Evolutionary conservation across 1,284 basidiomycete species (phyloP).

Genomic region (Moniliophthora roreri): DNA sequence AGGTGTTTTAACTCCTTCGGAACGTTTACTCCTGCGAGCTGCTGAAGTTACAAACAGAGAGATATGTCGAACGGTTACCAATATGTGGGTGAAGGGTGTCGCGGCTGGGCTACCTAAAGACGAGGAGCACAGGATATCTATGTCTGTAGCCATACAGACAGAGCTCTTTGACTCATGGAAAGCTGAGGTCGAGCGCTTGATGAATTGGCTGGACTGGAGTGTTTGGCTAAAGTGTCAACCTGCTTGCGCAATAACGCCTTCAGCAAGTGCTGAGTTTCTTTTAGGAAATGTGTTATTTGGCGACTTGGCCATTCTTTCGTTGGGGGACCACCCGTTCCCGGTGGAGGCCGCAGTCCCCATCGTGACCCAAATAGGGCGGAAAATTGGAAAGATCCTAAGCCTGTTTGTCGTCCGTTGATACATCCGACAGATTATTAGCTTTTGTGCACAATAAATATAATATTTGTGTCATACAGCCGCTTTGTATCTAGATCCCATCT

Average conservation of each 20-base stretch:
- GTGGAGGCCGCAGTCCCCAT: background rate
- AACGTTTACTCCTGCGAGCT: conserved; percentile 32
- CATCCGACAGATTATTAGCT: no score
- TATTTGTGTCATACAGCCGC: no score
- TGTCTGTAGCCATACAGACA: background rate
- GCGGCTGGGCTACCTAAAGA: conserved; percentile 32
- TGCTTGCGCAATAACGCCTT: conserved; percentile 10
- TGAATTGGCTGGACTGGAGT: conserved; percentile 16
- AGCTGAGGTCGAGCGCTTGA: conserved; percentile 3
- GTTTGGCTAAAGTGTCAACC: conserved; percentile 15
- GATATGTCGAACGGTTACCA: conserved; percentile 44
- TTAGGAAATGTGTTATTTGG: conserved; percentile 15
- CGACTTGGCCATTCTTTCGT: conserved; percentile 12
- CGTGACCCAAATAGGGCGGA: background rate
- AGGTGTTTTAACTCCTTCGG: conserved; percentile 31
- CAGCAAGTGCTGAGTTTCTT: no score
- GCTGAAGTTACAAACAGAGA: conserved; percentile 36
- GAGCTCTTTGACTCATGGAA: conserved; percentile 7
- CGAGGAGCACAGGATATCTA: no score
- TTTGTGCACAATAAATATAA: no score
- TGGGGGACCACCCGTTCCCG: no score
- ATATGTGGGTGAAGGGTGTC: conserved; percentile 43
- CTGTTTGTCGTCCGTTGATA: conserved; percentile 8
- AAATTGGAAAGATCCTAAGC: conserved; percentile 9
- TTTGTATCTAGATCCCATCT: no score